Conservation (phyloP, 176 grass and related monocot genomes). For the Coix lacrymajobi region DNA sequence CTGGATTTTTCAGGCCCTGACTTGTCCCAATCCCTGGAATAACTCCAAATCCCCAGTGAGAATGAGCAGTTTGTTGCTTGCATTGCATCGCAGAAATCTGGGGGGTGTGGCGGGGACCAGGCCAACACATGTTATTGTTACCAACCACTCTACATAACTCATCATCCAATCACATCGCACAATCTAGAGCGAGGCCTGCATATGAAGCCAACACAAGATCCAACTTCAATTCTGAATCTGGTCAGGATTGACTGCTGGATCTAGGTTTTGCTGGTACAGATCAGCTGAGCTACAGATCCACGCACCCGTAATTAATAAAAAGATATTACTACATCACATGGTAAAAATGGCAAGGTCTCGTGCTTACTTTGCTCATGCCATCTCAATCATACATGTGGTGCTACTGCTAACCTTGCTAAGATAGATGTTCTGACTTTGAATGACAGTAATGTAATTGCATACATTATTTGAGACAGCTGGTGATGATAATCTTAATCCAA, state of each 20-base stretch:
- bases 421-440: slow-evolving; percentile 13
- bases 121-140: slow-evolving; percentile 41
- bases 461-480: slow-evolving; percentile 36
- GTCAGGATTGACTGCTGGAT: slow-evolving; percentile 43
- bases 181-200: slow-evolving; percentile 38
- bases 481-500: slow-evolving; percentile 42
- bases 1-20: slow-evolving; percentile 41
- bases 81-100: slow-evolving; percentile 37
- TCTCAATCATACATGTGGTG: neutral
- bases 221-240: slow-evolving; percentile 57
- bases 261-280: slow-evolving; percentile 24
- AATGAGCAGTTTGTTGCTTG: slow-evolving; percentile 48
- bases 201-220: slow-evolving; percentile 46
- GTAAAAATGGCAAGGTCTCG: neutral
- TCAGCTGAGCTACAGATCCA: neutral
- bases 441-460: slow-evolving; percentile 23
- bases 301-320: neutral
- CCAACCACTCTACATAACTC: slow-evolving; percentile 54
- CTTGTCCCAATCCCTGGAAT: slow-evolving; percentile 45
- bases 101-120: slow-evolving; percentile 3
- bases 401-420: neutral
- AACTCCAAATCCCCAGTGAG: slow-evolving; percentile 15
- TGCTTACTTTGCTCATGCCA: neutral
- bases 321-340: neutral
- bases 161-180: slow-evolving; percentile 39